Base-by-base conservation (phyloP, 495 filamentous ascomycete genomes). In the Rusavskia elegans region DNA sequence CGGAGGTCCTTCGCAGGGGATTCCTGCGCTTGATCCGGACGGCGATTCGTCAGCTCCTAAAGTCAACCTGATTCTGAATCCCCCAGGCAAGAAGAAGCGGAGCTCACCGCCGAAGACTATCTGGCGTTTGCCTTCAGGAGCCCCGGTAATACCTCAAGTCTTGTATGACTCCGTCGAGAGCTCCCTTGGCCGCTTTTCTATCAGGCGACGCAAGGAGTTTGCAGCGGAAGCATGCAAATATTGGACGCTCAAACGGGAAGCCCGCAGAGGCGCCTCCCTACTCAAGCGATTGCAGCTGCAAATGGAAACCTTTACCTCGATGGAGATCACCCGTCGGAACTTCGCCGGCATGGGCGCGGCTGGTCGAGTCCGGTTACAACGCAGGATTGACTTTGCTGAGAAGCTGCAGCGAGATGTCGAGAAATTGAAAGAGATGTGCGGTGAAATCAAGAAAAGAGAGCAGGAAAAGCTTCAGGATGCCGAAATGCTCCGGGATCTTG, bases 181-280 rank as follows among this genome's bases (percentile, higher is more conserved):
- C 50, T 84, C 87, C 1, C 72, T 98, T 2, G 73, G 78, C 40
- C 80, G 84, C 30, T 97, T 97, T 63, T 72, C 71, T 19, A 81
- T 97, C 53, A 79, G 80, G 32, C 90, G 92, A 58, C 77, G 85
- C 25, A 92, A 90, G 59, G 88, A 96, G 45, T 99, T 85, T 68
- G 82, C 88, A 1, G 85, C 84, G 32, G 89, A 96, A 61, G 85
- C 84, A 2, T 96, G 89, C 69, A 87, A 86, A 55, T 99, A 96
- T 66, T 99, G 92, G 92, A 97, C 92, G 0, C 69, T 97, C 49
- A 99, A 99, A 66, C 77, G 92, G 37, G 92, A 99, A 65, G 85
- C 90, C 40, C 76, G 92, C 36, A 76, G 92, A 55, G 92, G 92
- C 30, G 92, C 92, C 16, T 85, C 90, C 17, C 71, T 97, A 40